Evolutionary conservation across 129 eudicot species (phyloP).

Genomic region (Kitagawia praeruptora): DNA sequence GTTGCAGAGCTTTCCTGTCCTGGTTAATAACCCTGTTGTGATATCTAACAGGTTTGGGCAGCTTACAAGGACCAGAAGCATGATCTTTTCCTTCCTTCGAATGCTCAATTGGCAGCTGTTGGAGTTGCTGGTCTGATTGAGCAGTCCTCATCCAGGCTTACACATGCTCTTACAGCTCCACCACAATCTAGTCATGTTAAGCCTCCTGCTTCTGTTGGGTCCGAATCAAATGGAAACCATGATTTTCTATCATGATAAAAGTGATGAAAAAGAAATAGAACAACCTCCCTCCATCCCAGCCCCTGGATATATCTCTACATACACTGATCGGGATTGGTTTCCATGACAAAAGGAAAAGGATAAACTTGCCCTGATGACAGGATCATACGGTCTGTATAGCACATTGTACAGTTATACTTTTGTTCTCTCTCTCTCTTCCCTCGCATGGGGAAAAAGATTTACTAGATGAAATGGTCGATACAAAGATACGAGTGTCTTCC

Average conservation of each 20-base stretch:
- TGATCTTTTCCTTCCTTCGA: slow-evolving; percentile 94
- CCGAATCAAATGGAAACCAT: slow-evolving; percentile 38
- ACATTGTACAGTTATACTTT: slow-evolving; percentile 1
- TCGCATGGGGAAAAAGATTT: background rate
- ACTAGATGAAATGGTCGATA: slow-evolving; percentile 7
- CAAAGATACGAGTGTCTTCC: background rate
- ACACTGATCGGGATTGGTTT: background rate
- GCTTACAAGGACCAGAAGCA: slow-evolving; percentile 97
- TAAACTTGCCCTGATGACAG: background rate
- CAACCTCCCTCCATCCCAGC: background rate
- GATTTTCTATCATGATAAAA: slow-evolving; percentile 6
- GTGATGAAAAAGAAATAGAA: slow-evolving; percentile 8
- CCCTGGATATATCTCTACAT: background rate
- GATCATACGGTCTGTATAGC: slow-evolving; percentile 2
- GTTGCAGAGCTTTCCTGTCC: background rate
- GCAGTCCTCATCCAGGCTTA: slow-evolving; percentile 62
- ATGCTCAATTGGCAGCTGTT: slow-evolving; percentile 88
- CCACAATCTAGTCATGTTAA: slow-evolving; percentile 37
- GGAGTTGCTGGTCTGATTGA: slow-evolving; percentile 95
- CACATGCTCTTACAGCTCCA: slow-evolving; percentile 75
- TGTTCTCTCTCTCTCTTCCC: background rate
- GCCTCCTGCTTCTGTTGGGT: slow-evolving; percentile 23
- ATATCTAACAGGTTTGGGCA: slow-evolving; percentile 68
- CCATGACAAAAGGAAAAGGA: background rate
- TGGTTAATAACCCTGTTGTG: background rate